A percentile compares a stretch with the other conserved stretches of the same genome.
phyloP scores from a whole-genome alignment of 352 stramenopile genomes.

The Globisporangium acanthophoron region DNA sequence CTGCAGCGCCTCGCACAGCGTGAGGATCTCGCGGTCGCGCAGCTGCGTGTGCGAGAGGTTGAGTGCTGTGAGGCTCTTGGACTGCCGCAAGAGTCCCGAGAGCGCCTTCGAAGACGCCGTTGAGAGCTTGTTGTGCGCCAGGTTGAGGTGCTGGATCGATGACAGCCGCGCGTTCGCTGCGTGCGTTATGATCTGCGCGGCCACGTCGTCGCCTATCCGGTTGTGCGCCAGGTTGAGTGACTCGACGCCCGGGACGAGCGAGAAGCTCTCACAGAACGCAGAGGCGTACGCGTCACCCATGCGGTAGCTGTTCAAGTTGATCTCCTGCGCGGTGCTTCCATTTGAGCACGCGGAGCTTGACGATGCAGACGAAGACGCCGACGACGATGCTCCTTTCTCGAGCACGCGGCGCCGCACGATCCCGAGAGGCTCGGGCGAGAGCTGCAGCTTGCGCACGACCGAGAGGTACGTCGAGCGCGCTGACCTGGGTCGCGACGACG shows the following conservation, averaged over 20 bases:
- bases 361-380: slow-evolving; percentile 20
- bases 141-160: slow-evolving; percentile 50
- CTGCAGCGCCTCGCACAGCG: slow-evolving; percentile 70
- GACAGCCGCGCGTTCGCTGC: slow-evolving; percentile 15
- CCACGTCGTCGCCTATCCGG: slow-evolving; percentile 56
- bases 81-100: slow-evolving; percentile 28
- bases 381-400: slow-evolving; percentile 36
- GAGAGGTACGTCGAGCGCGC: slow-evolving; percentile 61
- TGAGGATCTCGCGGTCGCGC: slow-evolving; percentile 48
- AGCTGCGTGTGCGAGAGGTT: slow-evolving; percentile 68
- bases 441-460: slow-evolving; percentile 42
- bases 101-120: slow-evolving; percentile 32
- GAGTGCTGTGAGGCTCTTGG: slow-evolving; percentile 48
- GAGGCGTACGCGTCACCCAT: slow-evolving; percentile 60
- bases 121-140: slow-evolving; percentile 58
- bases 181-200: slow-evolving; percentile 41
- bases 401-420: slow-evolving; percentile 50
- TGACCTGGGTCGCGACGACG: slow-evolving; percentile 30
- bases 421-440: slow-evolving; percentile 58
- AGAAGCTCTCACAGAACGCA: slow-evolving; percentile 56
- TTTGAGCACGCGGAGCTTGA: slow-evolving; percentile 25
- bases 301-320: slow-evolving; percentile 65
- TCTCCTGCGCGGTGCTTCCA: slow-evolving; percentile 44
- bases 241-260: slow-evolving; percentile 58
- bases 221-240: slow-evolving; percentile 68